These are phyloP conservation scores for Leersia perrieri DNA, from an alignment of 176 grass and related monocot species.

Conservation along the genomic window DNA sequence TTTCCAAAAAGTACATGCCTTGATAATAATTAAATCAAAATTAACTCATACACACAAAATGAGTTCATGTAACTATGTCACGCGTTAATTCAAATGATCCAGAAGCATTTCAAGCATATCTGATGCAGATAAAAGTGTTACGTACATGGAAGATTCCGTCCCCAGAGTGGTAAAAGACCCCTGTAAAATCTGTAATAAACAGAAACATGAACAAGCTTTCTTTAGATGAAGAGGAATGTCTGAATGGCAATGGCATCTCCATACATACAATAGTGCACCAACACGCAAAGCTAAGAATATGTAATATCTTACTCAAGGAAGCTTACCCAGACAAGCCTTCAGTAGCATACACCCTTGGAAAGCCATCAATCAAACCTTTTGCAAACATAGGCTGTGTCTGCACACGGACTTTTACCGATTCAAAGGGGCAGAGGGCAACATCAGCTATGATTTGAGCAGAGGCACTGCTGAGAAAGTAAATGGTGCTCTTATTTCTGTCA, in stretches of 20 bases:
- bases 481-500: conserved; percentile 55
- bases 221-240: not conserved
- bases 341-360: conserved; percentile 79
- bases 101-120: conserved; percentile 12
- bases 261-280: not conserved
- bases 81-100: not conserved
- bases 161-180: conserved; percentile 91
- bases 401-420: conserved; percentile 93
- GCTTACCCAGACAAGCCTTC: conserved; percentile 90
- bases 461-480: conserved; percentile 87
- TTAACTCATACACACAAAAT: not conserved
- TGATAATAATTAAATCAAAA: not conserved
- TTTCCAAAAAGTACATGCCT: not conserved
- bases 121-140: conserved; percentile 5
- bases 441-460: conserved; percentile 96
- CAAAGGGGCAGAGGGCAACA: conserved; percentile 84
- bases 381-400: conserved; percentile 85
- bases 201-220: conserved; percentile 11
- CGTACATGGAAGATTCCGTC: conserved; percentile 97
- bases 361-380: conserved; percentile 86
- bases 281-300: not conserved
- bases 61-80: not conserved
- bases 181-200: conserved; percentile 78
- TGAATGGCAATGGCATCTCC: conserved; percentile 1
- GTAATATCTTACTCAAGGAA: conserved; percentile 17